phyloP scores from a whole-genome alignment of 164 flowering plant genomes.

The Dillenia suffruticosa region DNA sequence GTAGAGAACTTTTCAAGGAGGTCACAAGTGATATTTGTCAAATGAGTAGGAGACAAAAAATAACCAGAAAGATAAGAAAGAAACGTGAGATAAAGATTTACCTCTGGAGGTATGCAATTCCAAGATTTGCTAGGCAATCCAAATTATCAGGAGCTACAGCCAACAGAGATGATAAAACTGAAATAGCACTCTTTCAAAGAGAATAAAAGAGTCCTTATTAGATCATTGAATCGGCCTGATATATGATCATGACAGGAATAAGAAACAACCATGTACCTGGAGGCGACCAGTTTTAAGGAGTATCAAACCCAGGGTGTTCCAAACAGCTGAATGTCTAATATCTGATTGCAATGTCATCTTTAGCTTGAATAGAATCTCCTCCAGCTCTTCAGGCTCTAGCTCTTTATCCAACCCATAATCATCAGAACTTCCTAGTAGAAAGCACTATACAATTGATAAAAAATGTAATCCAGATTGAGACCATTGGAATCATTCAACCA shows the following conservation, averaged over 20 bases:
- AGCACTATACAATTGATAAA: constrained; percentile 46
- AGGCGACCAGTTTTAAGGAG: constrained; percentile 78
- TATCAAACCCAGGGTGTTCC: constrained; percentile 83
- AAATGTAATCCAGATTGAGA: constrained; percentile 11
- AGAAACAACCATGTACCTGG: constrained; percentile 41
- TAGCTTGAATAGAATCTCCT: constrained; percentile 57
- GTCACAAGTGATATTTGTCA: too few relatives aligned
- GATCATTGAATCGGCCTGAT: not conserved
- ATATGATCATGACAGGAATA: not conserved
- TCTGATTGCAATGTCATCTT: constrained; percentile 72
- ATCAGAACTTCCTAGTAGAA: constrained; percentile 62
- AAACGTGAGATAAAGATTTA: constrained; percentile 6
- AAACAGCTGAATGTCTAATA: constrained; percentile 73
- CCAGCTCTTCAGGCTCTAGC: constrained; percentile 70
- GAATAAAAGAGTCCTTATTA: constrained; percentile 9
- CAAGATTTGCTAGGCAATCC: constrained; percentile 92
- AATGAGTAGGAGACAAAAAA: too few relatives aligned
- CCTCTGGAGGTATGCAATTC: constrained; percentile 84
- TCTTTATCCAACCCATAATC: constrained; percentile 59
- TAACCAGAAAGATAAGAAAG: too few relatives aligned
- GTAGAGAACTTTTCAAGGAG: too few relatives aligned
- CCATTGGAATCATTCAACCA: constrained; percentile 4
- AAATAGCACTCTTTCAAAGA: constrained; percentile 59
- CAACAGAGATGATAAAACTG: constrained; percentile 68
- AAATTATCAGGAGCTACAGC: constrained; percentile 57